phyloP scores from a whole-genome alignment of 2,329 filamentous ascomycete species.

The Sporothrix pseudoabietina region DNA sequence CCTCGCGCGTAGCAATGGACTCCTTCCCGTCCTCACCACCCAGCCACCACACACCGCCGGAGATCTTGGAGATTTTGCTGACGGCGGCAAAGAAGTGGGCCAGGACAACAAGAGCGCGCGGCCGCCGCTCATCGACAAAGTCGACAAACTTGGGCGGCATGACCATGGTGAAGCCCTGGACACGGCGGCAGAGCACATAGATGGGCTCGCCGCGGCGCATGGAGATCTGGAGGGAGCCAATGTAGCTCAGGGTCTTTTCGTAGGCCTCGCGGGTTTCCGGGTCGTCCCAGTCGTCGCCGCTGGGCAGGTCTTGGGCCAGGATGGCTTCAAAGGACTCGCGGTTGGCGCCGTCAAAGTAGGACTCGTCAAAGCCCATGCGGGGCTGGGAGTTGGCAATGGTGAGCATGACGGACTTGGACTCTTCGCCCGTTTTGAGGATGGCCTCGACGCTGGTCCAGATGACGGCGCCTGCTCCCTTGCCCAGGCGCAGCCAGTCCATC shows the following conservation, averaged over 20 bases:
- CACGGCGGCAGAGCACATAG: slow-evolving; percentile 38
- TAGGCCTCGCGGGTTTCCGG: slow-evolving; percentile 37
- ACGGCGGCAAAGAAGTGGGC: slow-evolving; percentile 39
- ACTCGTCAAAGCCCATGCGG: slow-evolving; percentile 37
- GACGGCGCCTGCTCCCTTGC: slow-evolving; percentile 37
- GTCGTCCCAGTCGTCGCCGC: slow-evolving; percentile 35
- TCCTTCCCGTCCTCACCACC: slow-evolving; percentile 32
- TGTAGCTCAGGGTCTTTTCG: slow-evolving; percentile 38
- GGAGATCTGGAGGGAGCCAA: slow-evolving; percentile 38
- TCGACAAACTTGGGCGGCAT: slow-evolving; percentile 36
- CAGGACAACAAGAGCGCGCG: slow-evolving; percentile 37
- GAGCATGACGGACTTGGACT: slow-evolving; percentile 32
- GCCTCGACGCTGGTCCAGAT: slow-evolving; percentile 38
- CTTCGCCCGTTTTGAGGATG: slow-evolving; percentile 31
- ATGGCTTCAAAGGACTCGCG: slow-evolving; percentile 34
- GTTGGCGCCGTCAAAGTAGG: slow-evolving; percentile 37
- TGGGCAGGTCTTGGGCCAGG: slow-evolving; percentile 34
- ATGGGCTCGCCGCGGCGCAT: slow-evolving; percentile 40
- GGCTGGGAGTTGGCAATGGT: slow-evolving; percentile 35
- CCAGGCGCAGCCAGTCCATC: slow-evolving; percentile 36
- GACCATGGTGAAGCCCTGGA: slow-evolving; percentile 39
- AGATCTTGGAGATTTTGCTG: slow-evolving; percentile 31
- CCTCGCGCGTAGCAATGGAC: slow-evolving; percentile 37
- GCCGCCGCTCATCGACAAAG: slow-evolving; percentile 36
- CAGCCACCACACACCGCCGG: slow-evolving; percentile 38